Percentiles rank a stretch among this genome's conserved stretches.
Evolutionary conservation across 1,284 basidiomycete genomes (phyloP).

Genomic region (Malassezia restricta): DNA sequence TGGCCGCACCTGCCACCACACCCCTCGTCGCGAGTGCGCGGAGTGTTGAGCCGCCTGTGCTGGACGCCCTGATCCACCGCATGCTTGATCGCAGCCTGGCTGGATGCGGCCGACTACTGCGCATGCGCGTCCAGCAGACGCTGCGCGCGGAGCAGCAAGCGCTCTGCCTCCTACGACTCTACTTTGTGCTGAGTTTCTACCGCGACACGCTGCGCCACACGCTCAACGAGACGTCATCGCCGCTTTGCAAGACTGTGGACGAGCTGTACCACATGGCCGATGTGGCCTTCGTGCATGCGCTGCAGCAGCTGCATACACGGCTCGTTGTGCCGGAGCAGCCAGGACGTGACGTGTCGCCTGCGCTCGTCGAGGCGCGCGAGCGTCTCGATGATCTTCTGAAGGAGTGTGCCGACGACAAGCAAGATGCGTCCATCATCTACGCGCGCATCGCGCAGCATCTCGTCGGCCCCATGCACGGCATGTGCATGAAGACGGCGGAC

Average conservation of each 20-base stretch:
- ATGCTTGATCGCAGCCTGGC: slow-evolving; percentile 71
- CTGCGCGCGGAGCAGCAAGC: slow-evolving; percentile 81
- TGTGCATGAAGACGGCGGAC: not conserved
- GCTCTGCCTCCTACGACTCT: slow-evolving; percentile 78
- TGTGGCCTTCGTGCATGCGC: slow-evolving; percentile 24
- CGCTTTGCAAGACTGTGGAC: slow-evolving; percentile 62
- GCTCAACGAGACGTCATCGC: slow-evolving; percentile 61
- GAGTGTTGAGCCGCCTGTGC: not conserved
- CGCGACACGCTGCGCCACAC: slow-evolving; percentile 80
- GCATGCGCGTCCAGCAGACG: slow-evolving; percentile 81
- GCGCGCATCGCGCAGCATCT: not conserved
- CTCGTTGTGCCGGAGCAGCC: not conserved
- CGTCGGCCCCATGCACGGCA: not conserved
- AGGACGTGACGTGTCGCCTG: slow-evolving; percentile 1
- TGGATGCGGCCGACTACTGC: slow-evolving; percentile 64
- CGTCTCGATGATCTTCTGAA: not conserved
- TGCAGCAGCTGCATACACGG: slow-evolving; percentile 15
- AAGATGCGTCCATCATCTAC: not conserved
- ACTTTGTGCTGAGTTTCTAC: slow-evolving; percentile 90
- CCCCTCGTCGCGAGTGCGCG: not conserved
- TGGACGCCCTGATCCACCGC: slow-evolving; percentile 52
- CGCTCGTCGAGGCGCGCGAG: not conserved
- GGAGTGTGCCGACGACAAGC: not conserved
- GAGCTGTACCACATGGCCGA: slow-evolving; percentile 50
- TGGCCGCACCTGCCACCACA: slow-evolving; percentile 16